Evolutionary conservation across 192 early-diverging fungal species (phyloP).

Genomic region (Rhizophagus clarus): DNA sequence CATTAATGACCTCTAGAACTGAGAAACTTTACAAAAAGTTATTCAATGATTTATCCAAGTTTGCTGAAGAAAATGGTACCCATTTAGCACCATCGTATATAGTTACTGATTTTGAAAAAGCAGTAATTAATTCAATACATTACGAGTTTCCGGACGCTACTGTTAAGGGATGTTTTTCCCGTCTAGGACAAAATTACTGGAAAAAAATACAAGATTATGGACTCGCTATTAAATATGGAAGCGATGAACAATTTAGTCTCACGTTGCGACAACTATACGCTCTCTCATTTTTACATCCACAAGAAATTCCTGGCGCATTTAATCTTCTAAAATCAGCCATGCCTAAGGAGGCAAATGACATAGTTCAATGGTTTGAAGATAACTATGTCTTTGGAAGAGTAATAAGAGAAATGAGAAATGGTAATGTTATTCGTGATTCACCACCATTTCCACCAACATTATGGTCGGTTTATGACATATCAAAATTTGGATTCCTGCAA

Average conservation of each 20-base stretch:
- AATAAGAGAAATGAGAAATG: not conserved
- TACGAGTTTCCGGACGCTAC: not conserved
- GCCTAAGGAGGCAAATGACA: not conserved
- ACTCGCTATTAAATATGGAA: not conserved
- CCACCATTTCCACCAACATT: not conserved
- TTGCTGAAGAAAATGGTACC: not conserved
- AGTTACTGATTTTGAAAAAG: constrained; percentile 21
- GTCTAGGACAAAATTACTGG: not conserved
- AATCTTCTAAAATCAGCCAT: not conserved
- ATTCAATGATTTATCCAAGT: not conserved
- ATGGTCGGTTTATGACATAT: not conserved
- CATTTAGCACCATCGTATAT: not conserved
- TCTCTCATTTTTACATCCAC: not conserved
- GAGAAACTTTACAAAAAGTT: not conserved
- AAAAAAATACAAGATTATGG: not conserved
- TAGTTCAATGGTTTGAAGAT: constrained; percentile 18
- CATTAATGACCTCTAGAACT: not conserved
- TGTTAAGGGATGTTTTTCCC: constrained; percentile 2
- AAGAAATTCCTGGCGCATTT: constrained; percentile 4
- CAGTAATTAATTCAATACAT: not conserved
- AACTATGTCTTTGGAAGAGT: not conserved
- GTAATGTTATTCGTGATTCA: not conserved
- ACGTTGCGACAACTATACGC: not conserved
- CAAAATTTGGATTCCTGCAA: not conserved
- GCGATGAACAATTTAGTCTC: not conserved